phyloP scores from a whole-genome alignment of 106 monocot species.

The Narthecium ossifragum region DNA sequence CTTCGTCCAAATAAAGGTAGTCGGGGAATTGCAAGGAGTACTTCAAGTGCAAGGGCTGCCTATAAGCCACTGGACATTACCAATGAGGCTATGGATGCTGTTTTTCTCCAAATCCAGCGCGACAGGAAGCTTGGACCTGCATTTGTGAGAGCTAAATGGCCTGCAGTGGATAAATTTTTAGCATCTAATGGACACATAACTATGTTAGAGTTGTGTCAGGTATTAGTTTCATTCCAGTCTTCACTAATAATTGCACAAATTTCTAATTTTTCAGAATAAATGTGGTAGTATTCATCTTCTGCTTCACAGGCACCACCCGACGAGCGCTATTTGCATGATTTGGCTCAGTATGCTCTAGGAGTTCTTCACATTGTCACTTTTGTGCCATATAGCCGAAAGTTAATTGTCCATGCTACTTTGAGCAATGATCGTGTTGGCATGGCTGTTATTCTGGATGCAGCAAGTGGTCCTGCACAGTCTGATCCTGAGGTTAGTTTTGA shows the following conservation, averaged over 20 bases:
- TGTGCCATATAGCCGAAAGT: conserved; percentile 66
- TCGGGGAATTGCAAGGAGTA: conserved; percentile 54
- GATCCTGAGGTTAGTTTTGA: conserved; percentile 98
- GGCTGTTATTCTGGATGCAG: conserved; percentile 87
- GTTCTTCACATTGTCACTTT: conserved; percentile 92
- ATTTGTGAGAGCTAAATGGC: conserved; percentile 85
- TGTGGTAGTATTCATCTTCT: no score
- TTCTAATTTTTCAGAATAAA: no score
- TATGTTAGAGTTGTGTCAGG: conserved; percentile 89
- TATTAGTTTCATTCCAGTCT: no score
- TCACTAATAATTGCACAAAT: no score
- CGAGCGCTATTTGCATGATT: conserved; percentile 91
- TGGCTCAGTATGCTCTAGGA: conserved; percentile 90
- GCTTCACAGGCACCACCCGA: conserved; percentile 73
- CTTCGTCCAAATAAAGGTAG: conserved; percentile 83
- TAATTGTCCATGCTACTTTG: conserved; percentile 70
- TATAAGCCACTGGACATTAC: conserved; percentile 95
- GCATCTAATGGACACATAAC: conserved; percentile 77
- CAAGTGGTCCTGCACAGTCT: conserved; percentile 61
- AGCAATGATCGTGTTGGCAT: conserved; percentile 94
- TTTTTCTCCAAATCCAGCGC: conserved; percentile 83
- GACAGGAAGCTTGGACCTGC: conserved; percentile 93
- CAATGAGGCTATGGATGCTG: conserved; percentile 89
- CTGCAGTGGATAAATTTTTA: conserved; percentile 79
- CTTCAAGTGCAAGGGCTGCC: conserved; percentile 55